These are phyloP conservation scores for Botrytis deweyae DNA, from an alignment of 2,329 filamentous ascomycete genomes.

Conservation along the genomic window DNA sequence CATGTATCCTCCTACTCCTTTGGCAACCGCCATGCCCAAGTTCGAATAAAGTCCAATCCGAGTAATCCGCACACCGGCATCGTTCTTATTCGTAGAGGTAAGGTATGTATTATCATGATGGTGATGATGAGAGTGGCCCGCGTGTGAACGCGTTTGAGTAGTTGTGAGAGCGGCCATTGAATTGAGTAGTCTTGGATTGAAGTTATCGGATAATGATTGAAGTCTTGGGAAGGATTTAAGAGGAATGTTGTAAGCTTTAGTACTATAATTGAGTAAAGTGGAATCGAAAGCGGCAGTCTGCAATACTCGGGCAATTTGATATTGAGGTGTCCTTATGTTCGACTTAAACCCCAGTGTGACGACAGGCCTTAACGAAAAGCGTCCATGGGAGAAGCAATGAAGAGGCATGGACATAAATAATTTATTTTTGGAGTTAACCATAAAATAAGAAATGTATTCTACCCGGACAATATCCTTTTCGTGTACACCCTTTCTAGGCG, in stretches of 20 bases:
- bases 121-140: conserved; percentile 63
- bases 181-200: conserved; percentile 28
- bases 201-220: conserved; percentile 31
- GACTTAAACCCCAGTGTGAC: conserved; percentile 33
- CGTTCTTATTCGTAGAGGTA: conserved; percentile 78
- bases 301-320: conserved; percentile 34
- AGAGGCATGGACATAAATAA: conserved; percentile 35
- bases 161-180: conserved; percentile 38
- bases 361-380: conserved; percentile 35
- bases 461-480: not conserved
- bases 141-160: conserved; percentile 43
- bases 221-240: conserved; percentile 32
- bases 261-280: conserved; percentile 26
- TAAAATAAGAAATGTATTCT: conserved; percentile 8
- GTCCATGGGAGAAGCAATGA: conserved; percentile 31
- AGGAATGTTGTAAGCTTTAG: conserved; percentile 26
- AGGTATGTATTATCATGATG: conserved; percentile 85
- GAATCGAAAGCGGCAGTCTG: conserved; percentile 35
- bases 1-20: conserved; percentile 86
- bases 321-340: conserved; percentile 39
- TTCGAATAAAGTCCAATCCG: conserved; percentile 86
- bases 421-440: not conserved
- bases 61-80: conserved; percentile 92
- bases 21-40: conserved; percentile 88
- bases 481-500: conserved; percentile 25